Conservation (phyloP, 2,329 filamentous ascomycete species). For the Phialocephala sp. region DNA sequence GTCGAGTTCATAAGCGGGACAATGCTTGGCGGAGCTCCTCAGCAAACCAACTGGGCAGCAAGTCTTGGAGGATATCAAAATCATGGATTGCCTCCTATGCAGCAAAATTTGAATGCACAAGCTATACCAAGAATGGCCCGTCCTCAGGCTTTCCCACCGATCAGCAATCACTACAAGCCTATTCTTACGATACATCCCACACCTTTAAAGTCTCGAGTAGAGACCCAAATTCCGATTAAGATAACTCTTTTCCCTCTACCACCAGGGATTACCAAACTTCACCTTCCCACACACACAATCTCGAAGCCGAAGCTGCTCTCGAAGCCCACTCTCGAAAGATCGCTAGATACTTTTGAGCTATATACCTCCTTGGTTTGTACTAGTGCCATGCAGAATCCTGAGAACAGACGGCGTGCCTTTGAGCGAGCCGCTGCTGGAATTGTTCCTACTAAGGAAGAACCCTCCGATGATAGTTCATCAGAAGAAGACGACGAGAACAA, state of each 20-base stretch:
- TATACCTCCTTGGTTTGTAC: slow-evolving; percentile 87
- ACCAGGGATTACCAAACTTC: slow-evolving; percentile 76
- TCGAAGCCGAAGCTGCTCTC: slow-evolving; percentile 91
- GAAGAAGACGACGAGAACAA: slow-evolving; percentile 62
- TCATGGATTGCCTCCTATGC: slow-evolving; percentile 27
- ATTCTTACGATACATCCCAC: slow-evolving; percentile 67
- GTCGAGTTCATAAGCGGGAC: slow-evolving; percentile 47
- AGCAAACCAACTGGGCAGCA: slow-evolving; percentile 45
- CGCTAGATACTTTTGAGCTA: slow-evolving; percentile 78
- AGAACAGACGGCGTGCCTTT: slow-evolving; percentile 67
- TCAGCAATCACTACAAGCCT: slow-evolving; percentile 43
- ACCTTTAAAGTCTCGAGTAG: slow-evolving; percentile 85
- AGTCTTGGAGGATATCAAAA: slow-evolving; percentile 30
- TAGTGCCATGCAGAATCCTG: slow-evolving; percentile 82
- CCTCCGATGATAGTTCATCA: slow-evolving; percentile 31
- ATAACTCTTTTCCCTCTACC: slow-evolving; percentile 80
- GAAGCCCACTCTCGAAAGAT: slow-evolving; percentile 69
- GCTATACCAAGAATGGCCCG: slow-evolving; percentile 33
- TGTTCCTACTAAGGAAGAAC: slow-evolving; percentile 31
- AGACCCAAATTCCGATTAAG: slow-evolving; percentile 92
- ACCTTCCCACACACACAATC: slow-evolving; percentile 88
- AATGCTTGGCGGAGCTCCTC: slow-evolving; percentile 37
- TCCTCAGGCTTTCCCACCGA: slow-evolving; percentile 34
- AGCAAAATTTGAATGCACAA: slow-evolving; percentile 26
- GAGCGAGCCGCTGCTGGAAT: slow-evolving; percentile 47